Percentiles rank a stretch among this genome's conserved stretches.
phyloP scores from a whole-genome alignment of 352 stramenopile species.

The Phytopythium montanum region DNA sequence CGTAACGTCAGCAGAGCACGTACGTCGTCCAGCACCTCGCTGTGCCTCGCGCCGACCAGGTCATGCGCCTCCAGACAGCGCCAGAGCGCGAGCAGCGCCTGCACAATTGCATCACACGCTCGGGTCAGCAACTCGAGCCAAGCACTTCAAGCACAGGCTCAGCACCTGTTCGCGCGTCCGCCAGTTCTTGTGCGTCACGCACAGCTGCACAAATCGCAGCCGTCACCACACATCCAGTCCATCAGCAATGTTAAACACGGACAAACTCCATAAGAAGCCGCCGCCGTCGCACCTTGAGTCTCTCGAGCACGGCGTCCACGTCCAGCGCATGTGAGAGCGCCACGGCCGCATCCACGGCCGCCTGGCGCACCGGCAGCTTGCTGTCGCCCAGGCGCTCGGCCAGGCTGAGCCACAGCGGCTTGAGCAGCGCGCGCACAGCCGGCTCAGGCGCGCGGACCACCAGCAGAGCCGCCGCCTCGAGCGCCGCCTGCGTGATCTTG shows the following conservation, averaged over 20 bases:
- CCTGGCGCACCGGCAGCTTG: constrained; percentile 69
- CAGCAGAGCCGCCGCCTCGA: constrained; percentile 62
- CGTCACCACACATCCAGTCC: neutral
- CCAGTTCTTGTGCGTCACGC: constrained; percentile 78
- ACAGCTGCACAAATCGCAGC: neutral
- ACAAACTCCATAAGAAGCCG: neutral
- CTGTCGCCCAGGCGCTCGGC: constrained; percentile 75
- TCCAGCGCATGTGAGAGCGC: constrained; percentile 61
- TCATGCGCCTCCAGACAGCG: constrained; percentile 51
- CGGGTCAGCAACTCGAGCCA: neutral
- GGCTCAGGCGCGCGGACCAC: constrained; percentile 39
- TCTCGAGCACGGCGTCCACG: constrained; percentile 54
- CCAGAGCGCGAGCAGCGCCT: constrained; percentile 70
- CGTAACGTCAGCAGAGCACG: constrained; percentile 2
- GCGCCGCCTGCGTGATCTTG: constrained; percentile 62
- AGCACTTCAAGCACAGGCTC: too few relatives aligned
- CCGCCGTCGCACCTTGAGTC: constrained; percentile 26
- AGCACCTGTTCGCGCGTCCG: constrained; percentile 70
- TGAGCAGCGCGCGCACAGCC: constrained; percentile 49
- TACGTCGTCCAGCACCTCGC: constrained; percentile 58
- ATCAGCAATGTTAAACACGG: neutral
- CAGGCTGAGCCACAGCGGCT: constrained; percentile 63
- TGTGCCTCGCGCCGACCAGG: constrained; percentile 43
- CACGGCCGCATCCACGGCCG: constrained; percentile 71
- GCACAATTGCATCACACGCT: neutral